Base-by-base conservation (phyloP, 192 early-diverging fungal genomes). In the Diversispora eburnea region DNA sequence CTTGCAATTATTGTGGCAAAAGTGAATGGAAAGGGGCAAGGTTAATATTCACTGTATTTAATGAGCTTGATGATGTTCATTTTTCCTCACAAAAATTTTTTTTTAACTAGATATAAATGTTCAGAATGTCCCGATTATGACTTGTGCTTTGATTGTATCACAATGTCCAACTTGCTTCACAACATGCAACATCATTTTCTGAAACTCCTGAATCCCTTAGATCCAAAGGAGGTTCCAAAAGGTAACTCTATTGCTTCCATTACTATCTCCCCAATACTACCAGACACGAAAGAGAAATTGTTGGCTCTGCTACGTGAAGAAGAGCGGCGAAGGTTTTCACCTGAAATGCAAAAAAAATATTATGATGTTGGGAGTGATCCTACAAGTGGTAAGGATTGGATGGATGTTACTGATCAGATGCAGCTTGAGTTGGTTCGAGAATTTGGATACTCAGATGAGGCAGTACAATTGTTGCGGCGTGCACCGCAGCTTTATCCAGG, bases 321-420 rank as follows among this genome's bases (percentile, higher is more conserved):
- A 43, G 67, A 70, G 9, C 13, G 0, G 33, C 39, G 33, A 70
- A 70, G 67, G n/a, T 70, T 70, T 39, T 70, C 54, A 13, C 67
- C 67, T 43, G 54, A 70, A 70, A 70, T 70, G 45, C 67, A 70
- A 56, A 70, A 70, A 56, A 12, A 19, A 43, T 70, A 70, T 70
- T 70, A 57, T 70, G 39, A 57, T 8, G 66, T 68, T 52, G 66
- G 66, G 10, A 68, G 0, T 0, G 49, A 68, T 33, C 66, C 66
- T 15, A n/a, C 54, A 56, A 3, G 9, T 70, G 67, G 67, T 39
- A 70, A 41, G 39, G 67, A 70, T 43, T 70, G 67, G 67, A 70
- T 70, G 67, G 67, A 70, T 70, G 67, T 70, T 42, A 70, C 67
- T 19, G 67, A 70, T 42, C 33, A 56, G 39, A 70, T 70, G 67